Conservation (phyloP, 2,329 filamentous ascomycete species). For the Fusarium albosuccineum region DNA sequence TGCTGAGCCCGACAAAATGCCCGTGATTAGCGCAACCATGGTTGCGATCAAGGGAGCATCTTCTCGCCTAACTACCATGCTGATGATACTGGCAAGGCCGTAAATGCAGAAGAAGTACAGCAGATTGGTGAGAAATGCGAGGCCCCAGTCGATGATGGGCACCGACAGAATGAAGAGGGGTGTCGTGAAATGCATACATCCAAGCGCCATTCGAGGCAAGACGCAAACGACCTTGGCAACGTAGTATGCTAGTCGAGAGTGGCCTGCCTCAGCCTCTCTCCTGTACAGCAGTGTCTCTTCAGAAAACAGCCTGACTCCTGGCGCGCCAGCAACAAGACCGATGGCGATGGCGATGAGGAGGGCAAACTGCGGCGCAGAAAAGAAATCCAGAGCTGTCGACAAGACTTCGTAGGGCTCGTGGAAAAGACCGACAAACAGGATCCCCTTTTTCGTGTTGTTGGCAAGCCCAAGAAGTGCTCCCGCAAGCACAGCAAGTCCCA, state of each 20-base stretch:
- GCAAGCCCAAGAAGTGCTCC: constrained; percentile 68
- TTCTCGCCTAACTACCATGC: constrained; percentile 67
- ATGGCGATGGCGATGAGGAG: constrained; percentile 67
- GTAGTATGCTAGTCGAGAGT: constrained; percentile 69
- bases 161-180: constrained; percentile 62
- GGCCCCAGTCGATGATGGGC: constrained; percentile 63
- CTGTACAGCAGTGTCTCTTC: constrained; percentile 58
- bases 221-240: constrained; percentile 67
- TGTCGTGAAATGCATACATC: constrained; percentile 67
- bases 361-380: constrained; percentile 64
- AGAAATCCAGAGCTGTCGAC: constrained; percentile 64
- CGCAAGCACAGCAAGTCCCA: constrained; percentile 64
- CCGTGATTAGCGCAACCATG: constrained; percentile 66
- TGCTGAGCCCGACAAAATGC: constrained; percentile 66
- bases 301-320: constrained; percentile 69
- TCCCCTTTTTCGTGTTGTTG: constrained; percentile 61
- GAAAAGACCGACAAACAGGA: constrained; percentile 67
- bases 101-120: constrained; percentile 71
- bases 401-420: constrained; percentile 63
- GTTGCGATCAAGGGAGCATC: constrained; percentile 69
- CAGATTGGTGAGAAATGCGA: constrained; percentile 64
- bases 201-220: constrained; percentile 63
- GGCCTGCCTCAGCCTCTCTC: constrained; percentile 68
- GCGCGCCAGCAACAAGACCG: constrained; percentile 64
- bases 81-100: constrained; percentile 64